Base-by-base conservation (phyloP, 2,329 filamentous ascomycete genomes). In the Sodiomyces alkalinus region DNA sequence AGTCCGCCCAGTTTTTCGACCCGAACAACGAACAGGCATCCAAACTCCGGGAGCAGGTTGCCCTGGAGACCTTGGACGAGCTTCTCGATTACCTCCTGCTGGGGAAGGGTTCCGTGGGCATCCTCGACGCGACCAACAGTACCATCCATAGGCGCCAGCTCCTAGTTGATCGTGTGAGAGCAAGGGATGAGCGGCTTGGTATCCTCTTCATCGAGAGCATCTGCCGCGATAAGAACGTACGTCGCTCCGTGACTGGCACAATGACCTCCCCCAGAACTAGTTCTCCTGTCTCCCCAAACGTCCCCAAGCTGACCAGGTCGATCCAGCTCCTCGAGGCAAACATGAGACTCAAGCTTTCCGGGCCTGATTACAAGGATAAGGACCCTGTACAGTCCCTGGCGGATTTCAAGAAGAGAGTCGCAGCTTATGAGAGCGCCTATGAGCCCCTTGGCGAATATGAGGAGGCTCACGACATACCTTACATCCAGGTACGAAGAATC, bases 61-160 rank as follows among this genome's bases (percentile, higher is more conserved):
- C 90, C 5, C 70, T 94, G 51, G 80, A 87, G 29, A 96, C 90
- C 1, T 58, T 96, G 28, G 82, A 98, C 43, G 90, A 98, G 47
- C 63, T 96, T 7, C 56, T 98, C 26, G 79, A 93, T 41, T 98
- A 92, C 49, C 74, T 98, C 8, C 61, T 96, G 19, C 63, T 75
- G 15, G 65, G 75, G 30, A 82, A 79, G 17, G 90, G 90, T 26
- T 81, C 85, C 17, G 82, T 96, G 7, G 90, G 90, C 20, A 96
- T 98, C 37, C 70, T 98, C 9, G 90, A 98, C 53, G 90, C 90
- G 6, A 98, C 90, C 6, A 98, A 98, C 58, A 94, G 86, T 57
- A 98, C 90, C 1, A 66, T 92, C 27, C 70, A 82, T 37, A 77
- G 90, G 20, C 73, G 90, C 27, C 76, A 87, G 52, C 67, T 80